Evolutionary conservation across 257 asterid genomes (phyloP).

Genomic region (Nicotiana tabacum): DNA sequence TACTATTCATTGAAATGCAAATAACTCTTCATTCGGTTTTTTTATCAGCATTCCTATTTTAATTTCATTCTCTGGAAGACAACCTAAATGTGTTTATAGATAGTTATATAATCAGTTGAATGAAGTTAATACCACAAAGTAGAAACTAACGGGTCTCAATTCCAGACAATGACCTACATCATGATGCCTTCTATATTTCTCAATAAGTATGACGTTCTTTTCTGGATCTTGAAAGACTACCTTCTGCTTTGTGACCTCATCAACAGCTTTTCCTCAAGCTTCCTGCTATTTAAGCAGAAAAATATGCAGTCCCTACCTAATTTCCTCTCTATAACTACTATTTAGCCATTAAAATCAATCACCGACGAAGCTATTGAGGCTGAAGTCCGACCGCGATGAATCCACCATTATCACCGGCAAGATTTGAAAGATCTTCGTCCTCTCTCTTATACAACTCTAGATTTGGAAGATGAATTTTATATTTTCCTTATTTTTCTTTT

Average conservation of each 20-base stretch:
- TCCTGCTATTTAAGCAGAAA: background rate
- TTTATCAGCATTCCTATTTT: background rate
- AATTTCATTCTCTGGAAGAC: background rate
- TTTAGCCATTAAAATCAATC: no score
- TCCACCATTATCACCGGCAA: no score
- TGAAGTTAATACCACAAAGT: background rate
- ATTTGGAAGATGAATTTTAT: no score
- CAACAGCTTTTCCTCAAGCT: background rate
- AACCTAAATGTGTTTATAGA: background rate
- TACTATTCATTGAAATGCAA: slow-evolving; percentile 1
- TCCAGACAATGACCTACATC: background rate
- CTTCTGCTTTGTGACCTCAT: background rate
- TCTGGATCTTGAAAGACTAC: background rate
- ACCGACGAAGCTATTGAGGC: no score
- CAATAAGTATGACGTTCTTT: background rate
- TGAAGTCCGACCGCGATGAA: no score
- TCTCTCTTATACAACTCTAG: no score
- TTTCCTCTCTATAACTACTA: background rate
- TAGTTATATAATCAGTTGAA: background rate
- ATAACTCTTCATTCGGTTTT: background rate
- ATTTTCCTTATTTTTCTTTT: no score
- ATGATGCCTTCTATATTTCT: background rate
- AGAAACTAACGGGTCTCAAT: background rate
- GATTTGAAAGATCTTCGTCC: no score
- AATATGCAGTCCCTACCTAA: background rate